phyloP scores from a whole-genome alignment of 345 rosid genomes.

The Viola odorata region DNA sequence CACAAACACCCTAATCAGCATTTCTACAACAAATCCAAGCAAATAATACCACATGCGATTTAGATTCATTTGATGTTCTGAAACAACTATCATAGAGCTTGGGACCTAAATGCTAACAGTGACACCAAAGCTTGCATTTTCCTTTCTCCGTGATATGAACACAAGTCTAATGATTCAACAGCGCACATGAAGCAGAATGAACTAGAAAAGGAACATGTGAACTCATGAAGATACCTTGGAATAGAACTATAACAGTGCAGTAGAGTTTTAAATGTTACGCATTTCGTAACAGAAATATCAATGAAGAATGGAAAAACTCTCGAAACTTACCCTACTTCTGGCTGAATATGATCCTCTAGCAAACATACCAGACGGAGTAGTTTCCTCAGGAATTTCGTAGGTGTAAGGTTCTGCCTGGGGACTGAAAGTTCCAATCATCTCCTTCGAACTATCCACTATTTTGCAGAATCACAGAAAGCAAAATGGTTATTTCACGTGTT shows the following conservation, averaged over 20 bases:
- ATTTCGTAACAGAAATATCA: too few species aligned
- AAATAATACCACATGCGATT: too few species aligned
- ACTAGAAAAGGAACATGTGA: background rate
- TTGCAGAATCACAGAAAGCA: conserved; percentile 1
- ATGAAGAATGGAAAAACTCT: background rate
- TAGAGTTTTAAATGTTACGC: too few species aligned
- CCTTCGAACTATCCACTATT: conserved; percentile 75
- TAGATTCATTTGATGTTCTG: background rate
- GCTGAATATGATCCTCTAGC: conserved; percentile 90
- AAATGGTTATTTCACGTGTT: background rate
- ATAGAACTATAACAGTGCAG: background rate
- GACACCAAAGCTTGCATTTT: too few species aligned
- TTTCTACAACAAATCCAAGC: too few species aligned
- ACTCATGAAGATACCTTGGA: background rate
- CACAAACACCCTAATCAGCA: too few species aligned
- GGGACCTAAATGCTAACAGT: background rate
- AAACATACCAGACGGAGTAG: conserved; percentile 82
- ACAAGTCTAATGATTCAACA: background rate
- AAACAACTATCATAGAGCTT: background rate
- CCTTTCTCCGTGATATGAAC: too few species aligned
- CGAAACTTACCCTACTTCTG: conserved; percentile 55
- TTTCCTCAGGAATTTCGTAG: conserved; percentile 73
- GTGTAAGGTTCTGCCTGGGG: conserved; percentile 83
- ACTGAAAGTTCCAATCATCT: conserved; percentile 92
- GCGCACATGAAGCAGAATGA: background rate